A percentile compares a stretch with the other conserved stretches of the same genome.
Conservation (phyloP, 2,329 filamentous ascomycete species). For the Sarocladium kiliense region DNA sequence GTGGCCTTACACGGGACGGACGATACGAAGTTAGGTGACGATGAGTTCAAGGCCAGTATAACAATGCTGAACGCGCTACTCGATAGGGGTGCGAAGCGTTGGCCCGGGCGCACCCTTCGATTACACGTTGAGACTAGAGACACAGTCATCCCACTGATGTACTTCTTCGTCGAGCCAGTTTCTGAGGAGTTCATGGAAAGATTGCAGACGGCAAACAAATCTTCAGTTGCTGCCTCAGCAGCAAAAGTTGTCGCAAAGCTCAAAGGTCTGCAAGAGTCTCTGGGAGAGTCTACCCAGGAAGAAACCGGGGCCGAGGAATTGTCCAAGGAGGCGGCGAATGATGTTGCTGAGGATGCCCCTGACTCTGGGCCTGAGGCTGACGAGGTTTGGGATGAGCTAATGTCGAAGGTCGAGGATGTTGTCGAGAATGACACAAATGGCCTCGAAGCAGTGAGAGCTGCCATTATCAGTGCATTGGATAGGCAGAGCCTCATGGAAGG, state of each 20-base stretch:
- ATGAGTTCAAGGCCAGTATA: constrained; percentile 81
- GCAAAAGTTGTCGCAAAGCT: constrained; percentile 2
- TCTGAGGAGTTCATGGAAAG: constrained; percentile 62
- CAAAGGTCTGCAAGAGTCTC: neutral
- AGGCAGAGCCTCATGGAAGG: constrained; percentile 48
- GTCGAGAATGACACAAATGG: constrained; percentile 54
- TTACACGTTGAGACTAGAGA: constrained; percentile 75
- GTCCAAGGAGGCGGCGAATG: constrained; percentile 12
- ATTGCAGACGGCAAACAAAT: constrained; percentile 66
- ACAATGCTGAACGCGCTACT: constrained; percentile 74
- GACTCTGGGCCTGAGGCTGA: constrained; percentile 19
- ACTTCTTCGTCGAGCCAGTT: constrained; percentile 86
- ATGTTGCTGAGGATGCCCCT: constrained; percentile 3
- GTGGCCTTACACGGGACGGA: constrained; percentile 75
- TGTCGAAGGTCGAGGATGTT: constrained; percentile 48
- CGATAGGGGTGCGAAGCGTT: constrained; percentile 67
- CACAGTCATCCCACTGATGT: constrained; percentile 62
- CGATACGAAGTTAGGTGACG: constrained; percentile 64
- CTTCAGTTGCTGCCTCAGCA: constrained; percentile 41
- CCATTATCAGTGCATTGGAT: constrained; percentile 49
- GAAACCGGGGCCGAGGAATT: constrained; percentile 14
- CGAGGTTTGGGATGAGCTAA: constrained; percentile 49
- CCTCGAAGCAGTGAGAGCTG: constrained; percentile 45
- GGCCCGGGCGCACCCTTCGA: constrained; percentile 70
- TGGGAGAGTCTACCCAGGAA: constrained; percentile 13